phyloP scores from a whole-genome alignment of 2,329 filamentous ascomycete genomes.

The Aaosphaeria arxii region DNA sequence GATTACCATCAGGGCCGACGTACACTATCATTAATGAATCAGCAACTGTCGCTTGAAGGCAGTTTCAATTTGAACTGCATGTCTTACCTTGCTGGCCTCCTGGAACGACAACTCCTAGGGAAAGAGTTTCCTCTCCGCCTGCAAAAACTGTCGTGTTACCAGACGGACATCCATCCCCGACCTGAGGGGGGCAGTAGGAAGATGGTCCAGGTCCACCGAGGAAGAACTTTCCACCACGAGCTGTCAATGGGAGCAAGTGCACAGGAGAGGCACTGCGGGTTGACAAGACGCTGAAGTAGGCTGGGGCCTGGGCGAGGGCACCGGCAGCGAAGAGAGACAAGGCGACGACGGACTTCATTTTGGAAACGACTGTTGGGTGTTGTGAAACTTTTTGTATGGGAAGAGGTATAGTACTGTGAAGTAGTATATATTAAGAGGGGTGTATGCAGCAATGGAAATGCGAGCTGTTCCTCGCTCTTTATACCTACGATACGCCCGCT shows the following conservation, averaged over 20 bases:
- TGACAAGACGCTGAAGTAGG: conserved; percentile 44
- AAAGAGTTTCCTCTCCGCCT: conserved; percentile 27
- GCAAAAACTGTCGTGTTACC: conserved; percentile 48
- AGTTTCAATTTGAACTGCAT: neutral
- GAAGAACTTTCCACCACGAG: conserved; percentile 49
- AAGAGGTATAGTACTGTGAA: neutral
- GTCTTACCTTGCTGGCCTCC: conserved; percentile 54
- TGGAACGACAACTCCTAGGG: conserved; percentile 54
- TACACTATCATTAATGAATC: conserved; percentile 42
- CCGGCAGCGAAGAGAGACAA: conserved; percentile 24
- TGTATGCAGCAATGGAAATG: too few relatives aligned
- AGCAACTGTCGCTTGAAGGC: neutral
- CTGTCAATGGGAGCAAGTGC: conserved; percentile 47
- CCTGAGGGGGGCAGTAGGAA: conserved; percentile 49
- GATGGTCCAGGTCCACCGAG: conserved; percentile 44
- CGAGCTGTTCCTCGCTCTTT: neutral
- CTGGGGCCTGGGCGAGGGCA: conserved; percentile 13
- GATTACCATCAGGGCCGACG: conserved; percentile 51
- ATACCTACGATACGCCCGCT: too few relatives aligned
- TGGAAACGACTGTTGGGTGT: conserved; percentile 10
- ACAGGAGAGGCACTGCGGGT: conserved; percentile 48
- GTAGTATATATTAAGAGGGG: neutral
- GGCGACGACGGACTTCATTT: conserved; percentile 34
- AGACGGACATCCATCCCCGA: conserved; percentile 43
- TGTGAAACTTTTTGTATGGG: neutral